These are phyloP conservation scores for Elsinoe perseae DNA, from an alignment of 2,329 filamentous ascomycete genomes.

Conservation along the genomic window DNA sequence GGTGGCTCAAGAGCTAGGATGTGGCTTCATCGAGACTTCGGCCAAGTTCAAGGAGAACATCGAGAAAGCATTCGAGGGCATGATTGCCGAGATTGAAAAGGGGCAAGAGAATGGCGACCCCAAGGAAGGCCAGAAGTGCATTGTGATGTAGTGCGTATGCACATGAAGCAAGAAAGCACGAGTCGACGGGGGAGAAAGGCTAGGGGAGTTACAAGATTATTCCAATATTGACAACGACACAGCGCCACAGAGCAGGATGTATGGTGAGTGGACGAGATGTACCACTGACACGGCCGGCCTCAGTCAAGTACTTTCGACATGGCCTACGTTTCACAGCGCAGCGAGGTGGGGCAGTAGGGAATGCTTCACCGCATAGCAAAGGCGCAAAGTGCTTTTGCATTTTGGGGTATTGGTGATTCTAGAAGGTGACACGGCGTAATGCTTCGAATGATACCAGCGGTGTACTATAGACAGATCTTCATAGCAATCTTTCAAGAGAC, in stretches of 20 bases:
- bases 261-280: background rate
- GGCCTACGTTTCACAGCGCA: background rate
- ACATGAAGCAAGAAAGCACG: background rate
- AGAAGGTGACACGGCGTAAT: background rate
- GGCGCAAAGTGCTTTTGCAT: background rate
- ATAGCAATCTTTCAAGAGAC: background rate
- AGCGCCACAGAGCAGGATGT: no score
- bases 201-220: background rate
- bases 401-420: background rate
- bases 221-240: background rate
- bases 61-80: slow-evolving; percentile 80
- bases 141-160: slow-evolving; percentile 59
- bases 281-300: background rate
- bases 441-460: background rate
- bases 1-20: slow-evolving; percentile 77
- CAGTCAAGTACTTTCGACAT: background rate
- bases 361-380: slow-evolving; percentile 6
- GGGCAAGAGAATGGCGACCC: slow-evolving; percentile 75
- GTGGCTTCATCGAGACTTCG: slow-evolving; percentile 90
- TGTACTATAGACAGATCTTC: background rate
- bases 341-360: background rate
- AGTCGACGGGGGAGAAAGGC: background rate
- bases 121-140: slow-evolving; percentile 73
- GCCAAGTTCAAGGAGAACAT: slow-evolving; percentile 94
- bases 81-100: slow-evolving; percentile 93